phyloP scores from a whole-genome alignment of 495 filamentous ascomycete genomes.

The Penicillium atrosanguineum region DNA sequence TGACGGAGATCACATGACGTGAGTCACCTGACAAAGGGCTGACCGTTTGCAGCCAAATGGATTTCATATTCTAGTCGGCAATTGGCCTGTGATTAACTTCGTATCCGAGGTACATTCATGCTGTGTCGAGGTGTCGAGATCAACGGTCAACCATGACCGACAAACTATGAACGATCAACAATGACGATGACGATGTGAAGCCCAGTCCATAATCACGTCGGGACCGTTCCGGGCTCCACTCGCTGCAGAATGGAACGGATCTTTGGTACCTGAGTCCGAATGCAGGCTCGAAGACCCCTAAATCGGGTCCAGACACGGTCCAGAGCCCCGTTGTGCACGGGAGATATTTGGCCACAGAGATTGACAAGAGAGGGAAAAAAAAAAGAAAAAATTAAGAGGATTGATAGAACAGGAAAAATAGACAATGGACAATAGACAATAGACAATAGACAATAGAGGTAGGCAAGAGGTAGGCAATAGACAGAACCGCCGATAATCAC shows the following conservation, averaged over 20 bases:
- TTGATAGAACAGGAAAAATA: no score
- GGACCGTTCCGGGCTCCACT: background rate
- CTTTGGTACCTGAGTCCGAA: slow-evolving; percentile 1
- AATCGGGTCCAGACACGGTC: slow-evolving; percentile 4
- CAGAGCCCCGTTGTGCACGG: background rate
- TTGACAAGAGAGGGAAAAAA: background rate
- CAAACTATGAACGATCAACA: no score
- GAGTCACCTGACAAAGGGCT: slow-evolving; percentile 4
- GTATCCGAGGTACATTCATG: no score
- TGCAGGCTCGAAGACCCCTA: slow-evolving; percentile 3
- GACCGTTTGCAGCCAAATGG: background rate
- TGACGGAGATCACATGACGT: slow-evolving; percentile 14
- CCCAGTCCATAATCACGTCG: no score
- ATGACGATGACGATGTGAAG: no score
- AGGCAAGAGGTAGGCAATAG: no score
- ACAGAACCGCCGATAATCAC: no score
- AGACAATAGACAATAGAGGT: no score
- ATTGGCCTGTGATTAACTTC: background rate
- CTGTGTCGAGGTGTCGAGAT: no score
- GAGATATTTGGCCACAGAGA: no score
- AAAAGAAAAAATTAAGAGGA: background rate
- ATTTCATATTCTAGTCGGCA: background rate
- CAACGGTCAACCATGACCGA: no score
- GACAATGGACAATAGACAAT: no score
- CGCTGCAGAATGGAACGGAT: background rate